A percentile compares a stretch with the other conserved stretches of the same genome.
Conservation (phyloP, 805 yeast genomes). For the Candida michaelii region DNA sequence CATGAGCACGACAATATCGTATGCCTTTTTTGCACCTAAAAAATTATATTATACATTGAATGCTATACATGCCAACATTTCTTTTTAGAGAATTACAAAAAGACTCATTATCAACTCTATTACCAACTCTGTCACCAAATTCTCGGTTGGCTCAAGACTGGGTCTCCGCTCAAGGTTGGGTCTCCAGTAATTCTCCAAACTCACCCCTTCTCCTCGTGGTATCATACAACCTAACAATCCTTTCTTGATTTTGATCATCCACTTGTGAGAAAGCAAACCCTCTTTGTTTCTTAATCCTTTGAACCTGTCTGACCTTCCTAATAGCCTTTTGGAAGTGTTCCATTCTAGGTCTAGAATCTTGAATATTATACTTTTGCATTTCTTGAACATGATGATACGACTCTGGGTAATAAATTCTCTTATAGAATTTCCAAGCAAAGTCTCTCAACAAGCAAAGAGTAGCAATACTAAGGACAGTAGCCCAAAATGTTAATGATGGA, state of each 20-base stretch:
- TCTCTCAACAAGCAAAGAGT: constrained; percentile 80
- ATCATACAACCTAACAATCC: constrained; percentile 89
- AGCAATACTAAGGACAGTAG: constrained; percentile 73
- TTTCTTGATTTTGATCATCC: constrained; percentile 86
- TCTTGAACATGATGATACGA: constrained; percentile 94
- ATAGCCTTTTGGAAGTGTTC: constrained; percentile 97
- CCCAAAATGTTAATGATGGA: constrained; percentile 81
- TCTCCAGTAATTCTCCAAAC: constrained; percentile 51
- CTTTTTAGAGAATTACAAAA: too few species aligned
- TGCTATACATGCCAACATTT: too few species aligned
- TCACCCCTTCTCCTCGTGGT: constrained; percentile 81
- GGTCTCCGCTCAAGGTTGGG: too few species aligned
- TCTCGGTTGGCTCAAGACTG: too few species aligned
- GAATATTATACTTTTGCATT: constrained; percentile 91
- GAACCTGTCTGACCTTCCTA: constrained; percentile 95
- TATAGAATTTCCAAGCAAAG: constrained; percentile 90
- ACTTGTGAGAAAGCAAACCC: constrained; percentile 98
- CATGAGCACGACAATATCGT: too few species aligned
- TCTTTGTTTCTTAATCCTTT: constrained; percentile 95
- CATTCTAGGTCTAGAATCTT: constrained; percentile 92
- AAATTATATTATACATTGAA: too few species aligned
- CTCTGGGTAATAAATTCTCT: constrained; percentile 88
- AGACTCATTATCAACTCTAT: too few species aligned
- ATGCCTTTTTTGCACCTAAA: too few species aligned
- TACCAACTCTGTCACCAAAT: too few species aligned